Base-by-base conservation (phyloP, 139 green algal species). In the Nannochloris sp. region DNA sequence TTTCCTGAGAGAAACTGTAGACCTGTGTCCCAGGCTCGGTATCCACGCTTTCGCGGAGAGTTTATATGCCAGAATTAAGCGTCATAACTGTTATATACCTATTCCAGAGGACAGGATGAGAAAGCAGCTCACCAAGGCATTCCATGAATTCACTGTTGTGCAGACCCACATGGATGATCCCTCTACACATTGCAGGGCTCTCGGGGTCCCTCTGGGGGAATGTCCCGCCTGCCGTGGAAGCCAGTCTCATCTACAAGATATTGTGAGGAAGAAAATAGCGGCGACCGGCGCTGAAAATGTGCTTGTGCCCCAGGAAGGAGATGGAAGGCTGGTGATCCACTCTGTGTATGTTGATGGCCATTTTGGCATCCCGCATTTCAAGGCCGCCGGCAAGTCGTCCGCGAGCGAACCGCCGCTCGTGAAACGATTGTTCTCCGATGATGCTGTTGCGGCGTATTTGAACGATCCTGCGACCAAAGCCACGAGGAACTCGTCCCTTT, bases 61-160 rank as follows among this genome's bases (percentile, higher is more conserved):
- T 51, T 51, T 51, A 3, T 51, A 51, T 12, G 14, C 46, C 46
- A 24, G 46, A 51, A 51, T 51, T 51, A 51, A 51, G 46, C 46
- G 46, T 19, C 46, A 51, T 51, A 51, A 51, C 46, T 51, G 46
- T 51, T 51, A 51, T 51, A 51, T 51, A 51, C 44, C 44, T 51
- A 51, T 51, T 51, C 44, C 44, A 51, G 44, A 51, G 44, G 44
- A 51, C 44, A 51, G 44, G 44, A 51, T 51, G 44, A 51, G 44
- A 51, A 51, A 51, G 44, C 44, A 51, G 44, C 44, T 51, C 44
- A 51, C 44, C 44, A 51, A 51, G 12, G 44, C 44, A 8, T 51
- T 51, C 44, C 44, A 51, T 51, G 44, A 51, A 51, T 51, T 51
- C 44, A 51, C 44, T 51, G 44, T 51, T 51, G 44, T 51, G 44